Conservation (phyloP, 2,329 filamentous ascomycete species). For the Leptodontidium sp. region DNA sequence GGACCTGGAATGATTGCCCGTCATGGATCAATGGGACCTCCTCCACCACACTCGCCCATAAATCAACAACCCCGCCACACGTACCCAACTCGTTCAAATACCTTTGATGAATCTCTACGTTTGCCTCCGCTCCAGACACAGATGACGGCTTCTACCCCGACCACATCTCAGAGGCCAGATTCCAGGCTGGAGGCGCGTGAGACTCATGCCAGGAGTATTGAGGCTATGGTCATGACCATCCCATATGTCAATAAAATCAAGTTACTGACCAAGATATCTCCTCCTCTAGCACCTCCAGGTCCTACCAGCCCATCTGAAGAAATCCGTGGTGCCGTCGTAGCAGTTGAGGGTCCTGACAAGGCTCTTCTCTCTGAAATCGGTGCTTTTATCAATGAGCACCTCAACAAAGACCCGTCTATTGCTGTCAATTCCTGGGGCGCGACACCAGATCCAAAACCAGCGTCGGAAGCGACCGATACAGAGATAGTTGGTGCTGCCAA, state of each 20-base stretch:
- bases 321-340: slow-evolving; percentile 80
- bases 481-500: slow-evolving; percentile 34
- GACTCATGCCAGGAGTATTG: slow-evolving; percentile 58
- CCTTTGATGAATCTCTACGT: slow-evolving; percentile 47
- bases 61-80: slow-evolving; percentile 39
- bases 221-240: slow-evolving; percentile 79
- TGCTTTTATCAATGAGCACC: slow-evolving; percentile 59
- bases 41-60: slow-evolving; percentile 41
- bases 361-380: slow-evolving; percentile 64
- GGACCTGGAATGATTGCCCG: slow-evolving; percentile 37
- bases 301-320: slow-evolving; percentile 49
- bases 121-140: slow-evolving; percentile 48
- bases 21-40: slow-evolving; percentile 43
- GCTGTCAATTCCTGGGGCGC: slow-evolving; percentile 43
- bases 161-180: slow-evolving; percentile 49
- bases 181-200: slow-evolving; percentile 44
- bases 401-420: slow-evolving; percentile 42
- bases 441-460: background rate
- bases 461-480: slow-evolving; percentile 21
- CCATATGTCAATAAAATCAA: slow-evolving; percentile 79
- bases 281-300: slow-evolving; percentile 61
- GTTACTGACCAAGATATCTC: slow-evolving; percentile 78
- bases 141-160: slow-evolving; percentile 47
- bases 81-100: slow-evolving; percentile 39
- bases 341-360: slow-evolving; percentile 77